These are phyloP conservation scores for Scytalidium lignicola DNA, from an alignment of 2,329 filamentous ascomycete genomes.

Conservation along the genomic window DNA sequence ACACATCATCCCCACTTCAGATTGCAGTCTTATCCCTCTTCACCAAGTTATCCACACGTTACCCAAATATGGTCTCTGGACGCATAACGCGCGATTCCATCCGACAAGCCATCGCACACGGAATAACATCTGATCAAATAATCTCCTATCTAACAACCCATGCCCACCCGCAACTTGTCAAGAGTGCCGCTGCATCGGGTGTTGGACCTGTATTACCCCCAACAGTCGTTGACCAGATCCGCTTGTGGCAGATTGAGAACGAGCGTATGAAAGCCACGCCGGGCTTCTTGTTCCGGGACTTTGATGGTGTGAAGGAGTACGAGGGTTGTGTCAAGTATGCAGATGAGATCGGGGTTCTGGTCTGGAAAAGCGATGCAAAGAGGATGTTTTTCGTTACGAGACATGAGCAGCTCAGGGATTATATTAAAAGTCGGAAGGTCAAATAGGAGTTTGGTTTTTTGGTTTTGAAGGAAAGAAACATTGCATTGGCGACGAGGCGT, in stretches of 20 bases:
- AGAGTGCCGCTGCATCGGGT: slow-evolving; percentile 35
- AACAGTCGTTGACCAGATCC: slow-evolving; percentile 95
- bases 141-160: slow-evolving; percentile 88
- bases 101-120: slow-evolving; percentile 77
- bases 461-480: background rate
- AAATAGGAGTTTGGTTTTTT: slow-evolving; percentile 21
- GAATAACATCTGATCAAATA: slow-evolving; percentile 93
- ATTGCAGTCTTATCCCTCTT: slow-evolving; percentile 93
- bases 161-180: slow-evolving; percentile 87
- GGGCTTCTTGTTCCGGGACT: slow-evolving; percentile 88
- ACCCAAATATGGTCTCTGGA: slow-evolving; percentile 89
- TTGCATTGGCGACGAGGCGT: background rate
- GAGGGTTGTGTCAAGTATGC: slow-evolving; percentile 70
- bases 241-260: slow-evolving; percentile 95
- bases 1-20: slow-evolving; percentile 88
- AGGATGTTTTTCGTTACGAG: slow-evolving; percentile 89
- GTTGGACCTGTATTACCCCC: slow-evolving; percentile 71
- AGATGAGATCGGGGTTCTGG: slow-evolving; percentile 81
- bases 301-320: slow-evolving; percentile 67
- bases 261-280: slow-evolving; percentile 82
- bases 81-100: slow-evolving; percentile 87
- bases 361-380: slow-evolving; percentile 77
- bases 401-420: slow-evolving; percentile 82
- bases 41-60: slow-evolving; percentile 79
- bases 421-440: slow-evolving; percentile 62